These are phyloP conservation scores for Colletotrichum kahawae DNA, from an alignment of 2,329 filamentous ascomycete species.

Conservation along the genomic window DNA sequence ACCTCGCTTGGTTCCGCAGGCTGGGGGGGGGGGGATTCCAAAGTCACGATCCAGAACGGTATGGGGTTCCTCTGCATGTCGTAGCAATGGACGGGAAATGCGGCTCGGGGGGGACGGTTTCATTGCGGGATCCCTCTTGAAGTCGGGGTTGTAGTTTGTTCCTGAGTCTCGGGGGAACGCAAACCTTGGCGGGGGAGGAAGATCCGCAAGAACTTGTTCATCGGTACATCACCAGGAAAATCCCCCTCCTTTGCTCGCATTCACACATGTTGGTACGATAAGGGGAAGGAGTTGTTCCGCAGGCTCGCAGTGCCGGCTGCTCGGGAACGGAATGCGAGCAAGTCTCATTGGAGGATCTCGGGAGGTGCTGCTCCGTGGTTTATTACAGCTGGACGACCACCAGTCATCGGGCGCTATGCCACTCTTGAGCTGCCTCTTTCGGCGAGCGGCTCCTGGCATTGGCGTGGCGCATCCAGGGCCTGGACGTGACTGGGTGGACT, in stretches of 20 bases:
- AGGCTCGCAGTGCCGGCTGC: background rate
- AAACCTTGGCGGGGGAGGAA: background rate
- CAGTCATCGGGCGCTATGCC: background rate
- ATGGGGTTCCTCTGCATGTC: background rate
- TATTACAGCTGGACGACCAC: background rate
- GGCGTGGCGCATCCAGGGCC: background rate
- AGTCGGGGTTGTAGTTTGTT: too few relatives aligned
- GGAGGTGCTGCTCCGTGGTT: constrained; percentile 6
- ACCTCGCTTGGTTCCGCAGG: background rate
- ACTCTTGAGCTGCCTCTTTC: constrained; percentile 17
- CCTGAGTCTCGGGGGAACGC: background rate
- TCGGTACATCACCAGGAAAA: background rate
- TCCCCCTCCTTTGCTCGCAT: background rate
- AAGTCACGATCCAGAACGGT: background rate
- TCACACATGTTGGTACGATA: background rate
- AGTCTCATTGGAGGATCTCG: background rate
- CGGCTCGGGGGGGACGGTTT: background rate
- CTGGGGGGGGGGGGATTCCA: background rate
- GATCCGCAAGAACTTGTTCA: background rate
- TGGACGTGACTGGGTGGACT: background rate
- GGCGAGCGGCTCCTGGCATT: constrained; percentile 7
- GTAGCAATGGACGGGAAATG: background rate
- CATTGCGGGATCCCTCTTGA: too few relatives aligned
- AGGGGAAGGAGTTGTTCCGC: background rate
- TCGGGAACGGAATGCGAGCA: background rate